Conservation (phyloP, 2,329 filamentous ascomycete genomes). For the Cercospora berteroae region DNA sequence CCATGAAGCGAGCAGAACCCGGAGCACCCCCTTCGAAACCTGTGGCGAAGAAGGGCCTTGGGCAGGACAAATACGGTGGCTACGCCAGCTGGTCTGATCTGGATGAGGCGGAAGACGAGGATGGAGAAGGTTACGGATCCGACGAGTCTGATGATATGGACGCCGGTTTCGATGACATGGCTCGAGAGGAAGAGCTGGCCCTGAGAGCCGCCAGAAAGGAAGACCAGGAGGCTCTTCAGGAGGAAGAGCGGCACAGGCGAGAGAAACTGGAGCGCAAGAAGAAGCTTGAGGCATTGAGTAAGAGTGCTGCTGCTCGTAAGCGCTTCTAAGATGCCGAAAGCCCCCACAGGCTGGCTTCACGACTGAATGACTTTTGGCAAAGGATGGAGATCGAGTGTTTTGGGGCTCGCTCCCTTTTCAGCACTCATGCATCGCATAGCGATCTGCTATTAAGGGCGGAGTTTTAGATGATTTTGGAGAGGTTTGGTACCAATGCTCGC, state of each 20-base stretch:
- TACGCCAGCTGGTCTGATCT: slow-evolving; percentile 43
- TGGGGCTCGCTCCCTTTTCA: not conserved
- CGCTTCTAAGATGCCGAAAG: slow-evolving; percentile 15
- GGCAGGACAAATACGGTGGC: slow-evolving; percentile 38
- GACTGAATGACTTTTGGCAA: not conserved
- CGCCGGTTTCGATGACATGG: slow-evolving; percentile 68
- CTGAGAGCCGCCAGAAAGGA: slow-evolving; percentile 63
- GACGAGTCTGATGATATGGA: slow-evolving; percentile 64
- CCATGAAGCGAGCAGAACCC: slow-evolving; percentile 44
- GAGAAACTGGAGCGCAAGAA: slow-evolving; percentile 58
- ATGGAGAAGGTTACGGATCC: slow-evolving; percentile 72
- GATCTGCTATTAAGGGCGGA: not conserved
- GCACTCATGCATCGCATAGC: slow-evolving; percentile 3
- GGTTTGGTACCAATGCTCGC: not conserved
- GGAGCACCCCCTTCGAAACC: slow-evolving; percentile 40
- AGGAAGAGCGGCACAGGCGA: slow-evolving; percentile 60
- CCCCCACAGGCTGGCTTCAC: not conserved
- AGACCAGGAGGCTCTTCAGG: slow-evolving; percentile 62
- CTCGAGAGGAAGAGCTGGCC: slow-evolving; percentile 66
- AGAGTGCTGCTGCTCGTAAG: slow-evolving; percentile 36
- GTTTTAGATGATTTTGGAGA: not conserved
- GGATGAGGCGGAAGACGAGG: slow-evolving; percentile 54
- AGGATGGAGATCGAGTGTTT: not conserved
- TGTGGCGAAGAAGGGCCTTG: slow-evolving; percentile 36
- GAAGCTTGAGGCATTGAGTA: slow-evolving; percentile 39